Evolutionary conservation across 2,329 filamentous ascomycete species (phyloP).

Genomic region (Calonectria honghensis): DNA sequence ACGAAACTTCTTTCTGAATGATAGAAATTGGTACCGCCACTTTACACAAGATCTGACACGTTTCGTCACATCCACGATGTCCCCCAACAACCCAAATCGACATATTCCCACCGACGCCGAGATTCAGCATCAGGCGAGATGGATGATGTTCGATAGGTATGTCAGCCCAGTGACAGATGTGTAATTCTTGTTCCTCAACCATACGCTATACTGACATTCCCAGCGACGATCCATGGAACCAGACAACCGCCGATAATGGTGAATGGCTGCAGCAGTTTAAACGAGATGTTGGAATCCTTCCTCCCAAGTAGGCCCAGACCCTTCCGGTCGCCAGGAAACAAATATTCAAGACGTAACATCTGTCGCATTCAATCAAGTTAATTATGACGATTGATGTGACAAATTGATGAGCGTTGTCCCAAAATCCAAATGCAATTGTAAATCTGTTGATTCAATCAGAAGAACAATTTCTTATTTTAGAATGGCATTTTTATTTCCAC

Average conservation of each 20-base stretch:
- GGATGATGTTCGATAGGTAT: slow-evolving; percentile 78
- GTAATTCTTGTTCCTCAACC: background rate
- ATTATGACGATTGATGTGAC: no score
- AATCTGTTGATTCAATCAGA: no score
- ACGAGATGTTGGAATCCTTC: slow-evolving; percentile 70
- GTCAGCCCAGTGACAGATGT: slow-evolving; percentile 50
- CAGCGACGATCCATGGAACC: slow-evolving; percentile 79
- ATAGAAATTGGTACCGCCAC: slow-evolving; percentile 76
- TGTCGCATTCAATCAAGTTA: no score
- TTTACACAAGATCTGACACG: slow-evolving; percentile 72
- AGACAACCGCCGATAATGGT: slow-evolving; percentile 77
- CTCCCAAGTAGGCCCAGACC: background rate
- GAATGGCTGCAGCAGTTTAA: slow-evolving; percentile 80
- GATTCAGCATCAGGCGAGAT: slow-evolving; percentile 77
- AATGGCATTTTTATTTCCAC: no score
- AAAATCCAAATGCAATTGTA: no score
- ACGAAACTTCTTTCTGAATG: slow-evolving; percentile 70
- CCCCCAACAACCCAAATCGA: slow-evolving; percentile 75
- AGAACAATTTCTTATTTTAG: no score
- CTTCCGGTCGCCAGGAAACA: background rate
- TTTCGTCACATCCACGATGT: slow-evolving; percentile 73
- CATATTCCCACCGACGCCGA: slow-evolving; percentile 76
- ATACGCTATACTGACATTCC: slow-evolving; percentile 43
- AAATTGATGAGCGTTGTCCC: no score
- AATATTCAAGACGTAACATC: no score